Evolutionary conservation across 2,329 filamentous ascomycete genomes (phyloP).

Genomic region (Orbilia blumenaviensis): DNA sequence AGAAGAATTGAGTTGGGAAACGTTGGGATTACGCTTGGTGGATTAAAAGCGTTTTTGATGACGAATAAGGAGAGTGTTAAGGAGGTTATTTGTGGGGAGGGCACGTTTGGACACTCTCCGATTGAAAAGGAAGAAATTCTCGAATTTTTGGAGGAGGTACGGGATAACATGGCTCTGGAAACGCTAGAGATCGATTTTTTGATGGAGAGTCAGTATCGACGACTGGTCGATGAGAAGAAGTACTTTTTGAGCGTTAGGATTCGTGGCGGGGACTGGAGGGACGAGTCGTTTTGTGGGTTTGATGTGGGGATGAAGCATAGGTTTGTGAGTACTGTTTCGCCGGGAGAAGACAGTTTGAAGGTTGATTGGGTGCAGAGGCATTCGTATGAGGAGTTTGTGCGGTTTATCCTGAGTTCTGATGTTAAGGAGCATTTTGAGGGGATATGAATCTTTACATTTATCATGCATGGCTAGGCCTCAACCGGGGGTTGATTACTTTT

Average conservation of each 20-base stretch:
- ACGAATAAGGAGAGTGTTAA: slow-evolving; percentile 18
- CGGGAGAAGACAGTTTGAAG: not conserved
- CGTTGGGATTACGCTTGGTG: not conserved
- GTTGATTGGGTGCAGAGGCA: slow-evolving; percentile 23
- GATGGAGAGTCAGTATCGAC: not conserved
- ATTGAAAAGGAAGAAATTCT: slow-evolving; percentile 20
- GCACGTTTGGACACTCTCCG: not conserved
- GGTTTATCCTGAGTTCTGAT: slow-evolving; percentile 4
- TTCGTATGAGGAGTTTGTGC: slow-evolving; percentile 37
- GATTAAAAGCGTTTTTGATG: slow-evolving; percentile 20
- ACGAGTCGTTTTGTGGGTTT: slow-evolving; percentile 30
- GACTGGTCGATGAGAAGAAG: slow-evolving; percentile 28
- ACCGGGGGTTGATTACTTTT: no score
- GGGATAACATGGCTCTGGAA: slow-evolving; percentile 1
- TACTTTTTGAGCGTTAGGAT: slow-evolving; percentile 21
- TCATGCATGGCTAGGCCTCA: not conserved
- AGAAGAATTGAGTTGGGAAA: slow-evolving; percentile 23
- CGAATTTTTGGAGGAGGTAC: not conserved
- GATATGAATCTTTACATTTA: not conserved
- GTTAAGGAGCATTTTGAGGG: slow-evolving; percentile 24
- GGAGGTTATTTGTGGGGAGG: slow-evolving; percentile 23
- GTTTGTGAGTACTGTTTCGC: not conserved
- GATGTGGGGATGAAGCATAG: slow-evolving; percentile 37
- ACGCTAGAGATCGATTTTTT: slow-evolving; percentile 19
- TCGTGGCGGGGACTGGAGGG: slow-evolving; percentile 24